Conservation (phyloP, 176 grass and related monocot species). For the Paspalum vaginatum region DNA sequence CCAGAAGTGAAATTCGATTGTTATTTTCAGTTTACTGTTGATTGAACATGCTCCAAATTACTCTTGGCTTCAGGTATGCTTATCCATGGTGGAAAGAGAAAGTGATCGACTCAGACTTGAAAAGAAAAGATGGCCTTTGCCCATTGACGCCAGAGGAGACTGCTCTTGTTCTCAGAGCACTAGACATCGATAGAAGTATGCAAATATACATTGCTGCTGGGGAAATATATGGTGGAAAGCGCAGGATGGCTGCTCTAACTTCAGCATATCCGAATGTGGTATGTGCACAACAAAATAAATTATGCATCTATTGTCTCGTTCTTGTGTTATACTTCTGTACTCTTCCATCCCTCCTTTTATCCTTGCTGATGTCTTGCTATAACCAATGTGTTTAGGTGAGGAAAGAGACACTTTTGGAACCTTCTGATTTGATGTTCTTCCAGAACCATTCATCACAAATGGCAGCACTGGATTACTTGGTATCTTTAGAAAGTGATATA, state of each 20-base stretch:
- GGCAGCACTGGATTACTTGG: constrained; percentile 96
- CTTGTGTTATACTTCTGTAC: background rate
- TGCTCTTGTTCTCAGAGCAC: constrained; percentile 77
- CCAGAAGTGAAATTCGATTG: background rate
- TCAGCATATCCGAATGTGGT: constrained; percentile 90
- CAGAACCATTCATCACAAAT: constrained; percentile 98
- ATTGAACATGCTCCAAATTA: constrained; percentile 11
- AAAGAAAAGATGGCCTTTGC: constrained; percentile 89
- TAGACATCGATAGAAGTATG: constrained; percentile 75
- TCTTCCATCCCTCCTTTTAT: background rate
- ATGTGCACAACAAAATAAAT: constrained; percentile 11
- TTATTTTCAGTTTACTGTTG: background rate
- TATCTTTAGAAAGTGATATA: constrained; percentile 90
- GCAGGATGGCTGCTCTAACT: constrained; percentile 77
- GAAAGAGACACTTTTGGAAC: constrained; percentile 80
- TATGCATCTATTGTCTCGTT: background rate
- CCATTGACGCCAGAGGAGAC: constrained; percentile 95
- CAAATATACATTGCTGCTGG: constrained; percentile 96
- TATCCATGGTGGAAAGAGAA: constrained; percentile 99
- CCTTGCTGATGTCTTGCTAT: constrained; percentile 10
- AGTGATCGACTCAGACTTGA: constrained; percentile 78
- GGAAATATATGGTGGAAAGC: constrained; percentile 81
- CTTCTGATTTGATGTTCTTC: constrained; percentile 85
- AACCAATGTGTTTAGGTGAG: constrained; percentile 59
- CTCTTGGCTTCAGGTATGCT: constrained; percentile 67